Conservation (phyloP, 1,284 basidiomycete genomes). For the Phenoliferia sp. region DNA sequence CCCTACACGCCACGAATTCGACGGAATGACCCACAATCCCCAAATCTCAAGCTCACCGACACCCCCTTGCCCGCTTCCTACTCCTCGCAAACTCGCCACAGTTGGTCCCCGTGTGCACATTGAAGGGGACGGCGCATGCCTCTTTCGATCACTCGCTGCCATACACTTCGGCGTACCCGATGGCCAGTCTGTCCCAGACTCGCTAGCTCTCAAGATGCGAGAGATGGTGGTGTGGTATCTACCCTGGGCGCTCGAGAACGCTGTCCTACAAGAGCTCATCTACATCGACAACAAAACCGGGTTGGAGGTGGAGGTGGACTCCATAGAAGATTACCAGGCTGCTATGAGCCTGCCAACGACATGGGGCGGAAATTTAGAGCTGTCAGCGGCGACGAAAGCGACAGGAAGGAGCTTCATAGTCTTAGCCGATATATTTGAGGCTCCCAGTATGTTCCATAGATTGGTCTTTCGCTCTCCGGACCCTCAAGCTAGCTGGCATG, state of each 20-base stretch:
- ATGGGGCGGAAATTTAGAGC: background rate
- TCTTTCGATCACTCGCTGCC: background rate
- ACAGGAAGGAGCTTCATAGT: background rate
- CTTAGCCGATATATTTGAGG: background rate
- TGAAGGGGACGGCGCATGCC: background rate
- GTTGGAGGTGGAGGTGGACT: background rate
- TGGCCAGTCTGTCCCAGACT: background rate
- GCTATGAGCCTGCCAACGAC: background rate
- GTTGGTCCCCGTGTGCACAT: background rate
- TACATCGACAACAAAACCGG: background rate
- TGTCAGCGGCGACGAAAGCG: background rate
- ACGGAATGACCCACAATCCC: too few relatives aligned
- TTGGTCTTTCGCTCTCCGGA: background rate
- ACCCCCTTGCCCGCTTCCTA: background rate
- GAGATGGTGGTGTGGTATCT: background rate
- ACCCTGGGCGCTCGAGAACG: background rate
- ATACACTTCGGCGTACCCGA: background rate
- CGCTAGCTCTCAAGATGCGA: background rate
- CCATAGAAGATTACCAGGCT: background rate
- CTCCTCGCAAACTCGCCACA: background rate
- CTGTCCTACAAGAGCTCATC: background rate
- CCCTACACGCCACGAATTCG: too few relatives aligned
- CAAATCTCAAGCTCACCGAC: too few relatives aligned
- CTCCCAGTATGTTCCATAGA: background rate
- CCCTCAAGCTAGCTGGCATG: background rate